These are phyloP conservation scores for Acer yangbiense DNA, from an alignment of 345 rosid species.

Conservation along the genomic window DNA sequence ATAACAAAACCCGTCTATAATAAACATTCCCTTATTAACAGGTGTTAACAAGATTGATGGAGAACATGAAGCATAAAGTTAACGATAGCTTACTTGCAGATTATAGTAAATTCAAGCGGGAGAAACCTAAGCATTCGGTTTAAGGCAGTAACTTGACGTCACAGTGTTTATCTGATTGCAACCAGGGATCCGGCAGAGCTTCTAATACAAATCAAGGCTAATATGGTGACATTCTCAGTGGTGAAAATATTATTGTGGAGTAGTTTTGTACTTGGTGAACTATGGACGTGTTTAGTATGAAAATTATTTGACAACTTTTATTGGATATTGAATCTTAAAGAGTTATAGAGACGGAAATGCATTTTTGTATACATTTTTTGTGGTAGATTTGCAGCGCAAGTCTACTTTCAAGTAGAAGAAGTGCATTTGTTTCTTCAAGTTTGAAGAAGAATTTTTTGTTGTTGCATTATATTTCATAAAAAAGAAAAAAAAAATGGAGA, in stretches of 20 bases:
- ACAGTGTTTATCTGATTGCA: no score
- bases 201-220: not conserved
- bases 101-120: slow-evolving; percentile 66
- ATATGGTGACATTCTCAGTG: not conserved
- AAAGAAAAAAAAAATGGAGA: slow-evolving; percentile 47
- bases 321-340: not conserved
- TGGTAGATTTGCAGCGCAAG: not conserved
- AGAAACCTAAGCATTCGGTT: slow-evolving; percentile 21
- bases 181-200: not conserved
- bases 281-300: not conserved
- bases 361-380: not conserved
- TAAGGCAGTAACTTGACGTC: not conserved
- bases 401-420: not conserved
- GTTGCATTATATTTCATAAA: not conserved
- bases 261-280: not conserved
- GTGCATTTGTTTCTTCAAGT: not conserved
- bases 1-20: not conserved
- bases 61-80: slow-evolving; percentile 83
- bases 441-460: not conserved
- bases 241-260: not conserved
- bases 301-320: not conserved
- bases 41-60: slow-evolving; percentile 66
- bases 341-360: not conserved
- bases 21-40: slow-evolving; percentile 21
- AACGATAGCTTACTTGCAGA: slow-evolving; percentile 79